phyloP scores from a whole-genome alignment of 75 land plant species.

The Cryptomeria japonica region DNA sequence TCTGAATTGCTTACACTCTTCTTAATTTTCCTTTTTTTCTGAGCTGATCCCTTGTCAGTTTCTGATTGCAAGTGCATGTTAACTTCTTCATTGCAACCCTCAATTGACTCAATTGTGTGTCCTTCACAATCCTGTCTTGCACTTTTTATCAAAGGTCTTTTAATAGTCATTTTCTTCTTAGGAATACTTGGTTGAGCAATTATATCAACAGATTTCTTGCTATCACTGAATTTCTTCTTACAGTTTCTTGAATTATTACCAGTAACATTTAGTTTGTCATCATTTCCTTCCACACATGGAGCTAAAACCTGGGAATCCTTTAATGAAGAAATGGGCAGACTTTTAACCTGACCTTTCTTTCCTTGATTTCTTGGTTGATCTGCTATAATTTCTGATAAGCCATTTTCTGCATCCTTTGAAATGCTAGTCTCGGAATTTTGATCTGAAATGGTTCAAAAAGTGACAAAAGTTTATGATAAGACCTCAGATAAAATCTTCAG shows the following conservation, averaged over 20 bases:
- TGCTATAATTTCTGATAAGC: not conserved
- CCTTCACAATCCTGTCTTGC: slow-evolving; percentile 2
- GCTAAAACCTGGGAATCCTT: not conserved
- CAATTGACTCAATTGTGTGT: not conserved
- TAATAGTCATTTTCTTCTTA: not conserved
- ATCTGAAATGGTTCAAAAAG: not conserved
- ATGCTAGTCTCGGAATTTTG: not conserved
- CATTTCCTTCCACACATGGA: not conserved
- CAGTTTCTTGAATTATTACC: not conserved
- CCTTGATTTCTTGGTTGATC: not conserved
- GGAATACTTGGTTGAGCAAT: not conserved
- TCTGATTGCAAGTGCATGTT: not conserved
- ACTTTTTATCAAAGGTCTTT: not conserved
- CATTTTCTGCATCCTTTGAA: not conserved
- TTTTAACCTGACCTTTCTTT: slow-evolving; percentile 11
- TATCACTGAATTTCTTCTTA: not conserved
- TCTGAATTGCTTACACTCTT: not conserved
- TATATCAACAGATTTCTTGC: not conserved
- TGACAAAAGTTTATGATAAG: not conserved
- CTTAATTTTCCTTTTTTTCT: slow-evolving; percentile 12
- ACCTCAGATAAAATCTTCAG: not conserved
- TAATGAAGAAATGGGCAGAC: not conserved
- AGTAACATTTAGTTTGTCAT: not conserved
- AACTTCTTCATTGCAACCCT: not conserved
- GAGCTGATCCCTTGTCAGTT: slow-evolving; percentile 1